Evolutionary conservation across 106 monocot genomes (phyloP).

Genomic region (Dendrobium huoshanense): DNA sequence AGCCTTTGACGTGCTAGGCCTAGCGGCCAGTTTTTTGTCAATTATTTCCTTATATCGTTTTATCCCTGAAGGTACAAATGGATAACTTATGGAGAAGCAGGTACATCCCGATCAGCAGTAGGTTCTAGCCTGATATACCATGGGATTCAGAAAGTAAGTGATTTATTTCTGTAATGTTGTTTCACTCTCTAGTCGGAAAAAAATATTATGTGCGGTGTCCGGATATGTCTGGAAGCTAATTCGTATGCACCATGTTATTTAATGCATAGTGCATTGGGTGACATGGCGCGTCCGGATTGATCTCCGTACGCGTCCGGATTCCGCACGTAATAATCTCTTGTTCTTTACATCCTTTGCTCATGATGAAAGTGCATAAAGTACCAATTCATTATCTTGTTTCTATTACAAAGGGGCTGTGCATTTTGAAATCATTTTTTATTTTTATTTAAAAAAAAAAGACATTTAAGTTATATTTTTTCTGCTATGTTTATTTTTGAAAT

Average conservation of each 20-base stretch:
- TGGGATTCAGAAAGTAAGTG: conserved; percentile 75
- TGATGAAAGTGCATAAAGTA: background rate
- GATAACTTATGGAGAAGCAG: conserved; percentile 94
- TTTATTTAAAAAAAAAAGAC: too few relatives aligned
- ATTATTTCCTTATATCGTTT: background rate
- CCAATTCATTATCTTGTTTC: background rate
- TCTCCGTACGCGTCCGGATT: too few relatives aligned
- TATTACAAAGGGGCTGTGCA: background rate
- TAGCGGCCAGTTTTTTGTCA: background rate
- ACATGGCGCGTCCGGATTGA: too few relatives aligned
- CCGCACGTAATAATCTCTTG: too few relatives aligned
- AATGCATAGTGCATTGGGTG: too few relatives aligned
- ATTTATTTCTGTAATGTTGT: background rate
- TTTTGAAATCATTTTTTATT: background rate
- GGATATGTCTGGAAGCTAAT: too few relatives aligned
- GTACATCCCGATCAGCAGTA: conserved; percentile 66
- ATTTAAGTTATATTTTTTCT: too few relatives aligned
- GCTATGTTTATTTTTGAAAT: too few relatives aligned
- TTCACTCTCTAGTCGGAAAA: background rate
- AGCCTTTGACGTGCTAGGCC: background rate
- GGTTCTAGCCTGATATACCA: conserved; percentile 77
- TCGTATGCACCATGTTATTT: too few relatives aligned
- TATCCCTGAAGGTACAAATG: conserved; percentile 74
- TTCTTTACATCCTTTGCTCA: background rate
- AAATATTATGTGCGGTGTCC: too few relatives aligned